Evolutionary conservation across 148 eudicot genomes (phyloP), one percentile per base, ranked within the genome.

Genomic region (Rhododendron simsii): DNA sequence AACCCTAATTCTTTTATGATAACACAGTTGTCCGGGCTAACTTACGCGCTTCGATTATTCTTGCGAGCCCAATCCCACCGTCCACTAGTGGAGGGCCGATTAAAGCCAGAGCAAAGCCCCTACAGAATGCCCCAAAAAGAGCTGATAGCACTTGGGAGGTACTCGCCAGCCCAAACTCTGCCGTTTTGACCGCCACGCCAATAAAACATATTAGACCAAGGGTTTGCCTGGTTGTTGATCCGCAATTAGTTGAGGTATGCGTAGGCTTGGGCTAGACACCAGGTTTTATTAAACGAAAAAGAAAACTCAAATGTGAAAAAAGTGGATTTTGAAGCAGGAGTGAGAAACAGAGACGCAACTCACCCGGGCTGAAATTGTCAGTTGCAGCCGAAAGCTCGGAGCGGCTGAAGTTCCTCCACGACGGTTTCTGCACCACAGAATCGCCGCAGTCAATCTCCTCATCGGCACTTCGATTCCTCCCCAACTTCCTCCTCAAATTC

Each of bases 401-500:
- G 12, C 20, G 48, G 9, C 44, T 86, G 80, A 86, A 86, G 67
- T 35, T 81, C 75, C 85, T 73, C 87, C 87, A 86, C 0, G 87
- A 51, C 1, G 81, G 85, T 47, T 92, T 97, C 0, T 91, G 85
- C 78, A 83, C 87, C 51, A 88, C 87, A 8, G 86, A 26, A 47
- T 93, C 90, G 1, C 86, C 91, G 9, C 86, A 84, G 45, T 90
- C 91, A 53, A 88, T 86, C 16, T 87, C 86, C 20, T 89, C 94
- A 0, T 92, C 98, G 0, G 92, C 89, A 35, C 92, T 92, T 11
- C 86, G 90, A 84, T 87, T 90, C 53, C 93, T 83, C 86, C 87
- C 90, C 23, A 91, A 63, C 75, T 90, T 93, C 89, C 83, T 90
- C 80, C 90, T 87, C 39, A 89, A 78, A 37, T 85, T 89, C 89